Evolutionary conservation across 208 protist species (phyloP).

Genomic region (Acanthamoeba sp.): DNA sequence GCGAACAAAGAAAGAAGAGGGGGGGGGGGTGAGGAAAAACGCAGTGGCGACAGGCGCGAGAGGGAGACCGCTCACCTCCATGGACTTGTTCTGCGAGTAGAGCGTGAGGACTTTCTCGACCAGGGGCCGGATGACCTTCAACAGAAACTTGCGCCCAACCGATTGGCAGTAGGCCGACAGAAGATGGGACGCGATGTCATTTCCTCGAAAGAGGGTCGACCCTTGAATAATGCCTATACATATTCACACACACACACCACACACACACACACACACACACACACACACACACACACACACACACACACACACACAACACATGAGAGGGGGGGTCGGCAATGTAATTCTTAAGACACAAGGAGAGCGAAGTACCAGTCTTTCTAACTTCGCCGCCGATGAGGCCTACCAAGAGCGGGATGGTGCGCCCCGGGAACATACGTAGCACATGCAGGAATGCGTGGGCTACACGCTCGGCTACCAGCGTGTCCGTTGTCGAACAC

Average conservation of each 20-base stretch:
- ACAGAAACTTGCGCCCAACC: background rate
- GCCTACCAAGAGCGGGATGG: background rate
- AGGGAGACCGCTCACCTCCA: background rate
- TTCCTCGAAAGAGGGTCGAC: constrained; percentile 40
- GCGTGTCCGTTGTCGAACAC: background rate
- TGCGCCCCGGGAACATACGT: background rate
- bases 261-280: too few species aligned
- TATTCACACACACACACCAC: background rate
- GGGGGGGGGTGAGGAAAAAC: too few species aligned
- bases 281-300: too few species aligned
- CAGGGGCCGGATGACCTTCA: constrained; percentile 35
- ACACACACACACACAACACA: too few species aligned
- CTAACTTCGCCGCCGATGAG: constrained; percentile 49
- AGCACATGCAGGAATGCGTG: constrained; percentile 42
- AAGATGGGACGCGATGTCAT: constrained; percentile 55
- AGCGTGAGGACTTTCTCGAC: constrained; percentile 38
- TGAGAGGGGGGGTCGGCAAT: too few species aligned
- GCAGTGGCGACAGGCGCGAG: background rate
- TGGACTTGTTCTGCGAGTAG: constrained; percentile 44
- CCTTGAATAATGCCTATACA: background rate
- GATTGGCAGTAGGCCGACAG: constrained; percentile 42
- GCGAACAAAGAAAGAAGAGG: too few species aligned
- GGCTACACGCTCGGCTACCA: constrained; percentile 16
- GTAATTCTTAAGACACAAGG: too few species aligned
- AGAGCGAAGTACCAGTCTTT: background rate